A percentile compares a stretch with the other conserved stretches of the same genome.
Conservation (phyloP, 257 asterid species). For the Lavandula angustifolia region DNA sequence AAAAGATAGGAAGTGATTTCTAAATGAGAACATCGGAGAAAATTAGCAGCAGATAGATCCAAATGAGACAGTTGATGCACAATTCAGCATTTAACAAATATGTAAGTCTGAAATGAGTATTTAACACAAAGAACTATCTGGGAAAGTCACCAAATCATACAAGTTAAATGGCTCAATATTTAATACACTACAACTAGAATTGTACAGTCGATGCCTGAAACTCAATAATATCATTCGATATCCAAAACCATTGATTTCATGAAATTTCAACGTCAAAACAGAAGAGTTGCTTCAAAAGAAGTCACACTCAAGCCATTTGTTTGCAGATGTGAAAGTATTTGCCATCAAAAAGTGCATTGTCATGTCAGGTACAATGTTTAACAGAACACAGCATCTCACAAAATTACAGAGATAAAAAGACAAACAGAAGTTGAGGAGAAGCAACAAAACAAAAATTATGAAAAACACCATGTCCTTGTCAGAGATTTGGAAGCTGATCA, state of each 20-base stretch:
- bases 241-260: not conserved
- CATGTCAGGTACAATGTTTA: not conserved
- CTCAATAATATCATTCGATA: not conserved
- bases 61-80: not conserved
- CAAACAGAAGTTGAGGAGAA: slow-evolving; percentile 1
- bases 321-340: slow-evolving; percentile 1
- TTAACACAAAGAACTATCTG: not conserved
- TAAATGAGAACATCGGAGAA: not conserved
- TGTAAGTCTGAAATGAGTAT: not conserved
- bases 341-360: not conserved
- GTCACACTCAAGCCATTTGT: not conserved
- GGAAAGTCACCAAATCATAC: not conserved
- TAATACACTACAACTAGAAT: not conserved
- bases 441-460: not conserved
- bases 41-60: slow-evolving; percentile 1
- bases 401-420: not conserved
- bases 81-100: not conserved
- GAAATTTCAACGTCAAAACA: not conserved
- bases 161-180: not conserved
- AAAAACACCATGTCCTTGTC: not conserved
- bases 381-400: not conserved
- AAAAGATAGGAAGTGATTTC: not conserved
- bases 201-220: not conserved
- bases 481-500: not conserved
- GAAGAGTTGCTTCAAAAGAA: not conserved